These are phyloP conservation scores for Scheffersomyces lignosus DNA, from an alignment of 805 yeast species.

Conservation along the genomic window DNA sequence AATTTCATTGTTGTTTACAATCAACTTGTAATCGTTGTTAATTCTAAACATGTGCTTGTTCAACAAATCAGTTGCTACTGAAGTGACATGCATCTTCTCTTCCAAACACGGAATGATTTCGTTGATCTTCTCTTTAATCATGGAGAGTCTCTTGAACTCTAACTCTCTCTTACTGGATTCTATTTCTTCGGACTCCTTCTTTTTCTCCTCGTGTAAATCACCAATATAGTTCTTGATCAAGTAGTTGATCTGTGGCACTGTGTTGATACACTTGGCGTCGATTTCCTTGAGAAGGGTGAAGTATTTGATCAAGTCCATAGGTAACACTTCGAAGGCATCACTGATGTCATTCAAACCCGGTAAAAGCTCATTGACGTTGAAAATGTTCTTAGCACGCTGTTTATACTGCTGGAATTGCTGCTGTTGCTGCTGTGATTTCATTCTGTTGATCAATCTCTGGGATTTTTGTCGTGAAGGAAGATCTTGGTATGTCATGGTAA, in stretches of 20 bases:
- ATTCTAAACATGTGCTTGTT: conserved; percentile 67
- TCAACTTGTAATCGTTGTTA: conserved; percentile 76
- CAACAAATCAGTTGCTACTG: conserved; percentile 80
- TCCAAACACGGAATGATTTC: conserved; percentile 90
- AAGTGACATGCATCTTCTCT: conserved; percentile 96
- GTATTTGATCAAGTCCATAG: conserved; percentile 77
- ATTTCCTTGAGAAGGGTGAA: conserved; percentile 88
- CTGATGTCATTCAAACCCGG: conserved; percentile 91
- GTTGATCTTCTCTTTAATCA: conserved; percentile 47
- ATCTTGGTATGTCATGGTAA: conserved; percentile 18
- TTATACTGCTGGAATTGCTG: conserved; percentile 36
- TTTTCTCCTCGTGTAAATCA: conserved; percentile 15
- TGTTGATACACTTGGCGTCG: conserved; percentile 85
- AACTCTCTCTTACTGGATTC: conserved; percentile 10
- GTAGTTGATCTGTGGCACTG: conserved; percentile 64
- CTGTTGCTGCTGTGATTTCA: conserved; percentile 18
- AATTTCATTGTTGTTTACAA: conserved; percentile 71
- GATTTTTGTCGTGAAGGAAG: conserved; percentile 35
- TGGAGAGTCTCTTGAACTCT: conserved; percentile 33
- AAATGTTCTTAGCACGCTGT: conserved; percentile 31
- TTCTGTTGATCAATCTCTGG: conserved; percentile 27
- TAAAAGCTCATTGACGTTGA: conserved; percentile 37
- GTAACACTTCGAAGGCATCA: conserved; percentile 90
- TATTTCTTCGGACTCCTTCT: neutral
- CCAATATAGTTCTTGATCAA: conserved; percentile 51